Base-by-base conservation (phyloP, 2,329 filamentous ascomycete genomes). In the Periconia macrospinosa region DNA sequence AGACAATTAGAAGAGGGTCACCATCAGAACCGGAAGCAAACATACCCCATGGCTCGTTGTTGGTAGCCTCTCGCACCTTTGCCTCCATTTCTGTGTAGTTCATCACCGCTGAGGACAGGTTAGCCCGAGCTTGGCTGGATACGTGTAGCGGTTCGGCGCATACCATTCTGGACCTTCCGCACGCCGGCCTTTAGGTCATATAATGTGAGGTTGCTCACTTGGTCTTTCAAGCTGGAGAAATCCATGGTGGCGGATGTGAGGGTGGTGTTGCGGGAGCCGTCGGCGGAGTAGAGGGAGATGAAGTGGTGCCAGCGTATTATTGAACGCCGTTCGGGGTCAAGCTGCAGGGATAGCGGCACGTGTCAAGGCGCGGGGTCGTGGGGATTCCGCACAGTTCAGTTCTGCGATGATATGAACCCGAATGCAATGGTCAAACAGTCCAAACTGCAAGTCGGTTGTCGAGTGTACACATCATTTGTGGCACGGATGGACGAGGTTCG, bases 81-180 rank as follows among this genome's bases (percentile, higher is more conserved):
- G 71, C 65, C 68, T 73, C 71, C 71, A 73, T 73, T 62, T 97
- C 92, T 41, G 92, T 96, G 76, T 93, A 96, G 78, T 96, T 97
- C 92, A 97, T 96, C 56, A 96, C 92, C 62, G 92, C 92, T 96
- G 68, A 59, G 20, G 55, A 37, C 49, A 53, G 46, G 57, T 74
- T 62, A 73, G 69, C 59, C 59, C 41, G 48, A 43, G 61, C 58
- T 57, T 55, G 60, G 58, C 61, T 57, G 60, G 58, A 60, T 56
- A 59, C 59, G 41, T 30, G 41, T 41, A 30, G 15, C 15, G 17
- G 17, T 18, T 17, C 23, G 45, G 51, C 47, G 52, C 82, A 65
- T 79, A 96, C 92, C 92, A 93, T 97, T 97, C 72, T 97, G 92
- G 55, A 95, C 90, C 77, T 97, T 96, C 65, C 92, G 88, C 66